A percentile compares a stretch with the other conserved stretches of the same genome.
Conservation (phyloP, 176 grass and related monocot species). For the Poa annua region DNA sequence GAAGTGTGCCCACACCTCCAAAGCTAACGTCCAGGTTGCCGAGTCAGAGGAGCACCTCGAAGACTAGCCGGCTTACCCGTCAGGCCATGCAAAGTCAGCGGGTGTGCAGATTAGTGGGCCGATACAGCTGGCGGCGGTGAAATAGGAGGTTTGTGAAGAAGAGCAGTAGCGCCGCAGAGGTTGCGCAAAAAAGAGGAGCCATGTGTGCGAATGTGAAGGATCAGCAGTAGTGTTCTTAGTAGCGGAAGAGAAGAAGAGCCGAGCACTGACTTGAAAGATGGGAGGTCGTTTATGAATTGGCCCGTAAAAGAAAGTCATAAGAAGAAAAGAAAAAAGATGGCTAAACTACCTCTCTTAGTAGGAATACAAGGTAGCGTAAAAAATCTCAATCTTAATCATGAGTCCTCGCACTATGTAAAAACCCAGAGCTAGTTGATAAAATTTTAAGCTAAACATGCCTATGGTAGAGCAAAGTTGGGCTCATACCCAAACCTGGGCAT, state of each 20-base stretch:
- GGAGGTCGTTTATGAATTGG: background rate
- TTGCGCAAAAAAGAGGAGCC: background rate
- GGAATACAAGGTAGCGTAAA: background rate
- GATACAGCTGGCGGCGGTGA: background rate
- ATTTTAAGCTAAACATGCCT: background rate
- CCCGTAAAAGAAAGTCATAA: background rate
- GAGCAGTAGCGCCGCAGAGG: background rate
- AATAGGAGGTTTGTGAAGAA: background rate
- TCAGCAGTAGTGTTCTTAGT: background rate
- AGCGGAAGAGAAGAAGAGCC: background rate
- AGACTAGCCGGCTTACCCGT: background rate
- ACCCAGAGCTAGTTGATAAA: conserved; percentile 1
- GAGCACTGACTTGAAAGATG: background rate
- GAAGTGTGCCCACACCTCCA: background rate
- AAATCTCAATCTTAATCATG: background rate
- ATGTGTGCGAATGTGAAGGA: background rate
- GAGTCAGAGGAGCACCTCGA: background rate
- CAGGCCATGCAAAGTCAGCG: background rate
- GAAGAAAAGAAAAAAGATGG: background rate
- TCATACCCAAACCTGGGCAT: background rate
- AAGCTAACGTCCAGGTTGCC: background rate
- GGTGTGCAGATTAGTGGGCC: background rate
- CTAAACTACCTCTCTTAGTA: background rate
- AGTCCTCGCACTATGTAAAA: background rate
- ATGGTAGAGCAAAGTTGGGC: background rate